Percentiles rank a stretch among this genome's conserved stretches.
Conservation (phyloP, 345 rosid species). For the Nasturtium officinale region DNA sequence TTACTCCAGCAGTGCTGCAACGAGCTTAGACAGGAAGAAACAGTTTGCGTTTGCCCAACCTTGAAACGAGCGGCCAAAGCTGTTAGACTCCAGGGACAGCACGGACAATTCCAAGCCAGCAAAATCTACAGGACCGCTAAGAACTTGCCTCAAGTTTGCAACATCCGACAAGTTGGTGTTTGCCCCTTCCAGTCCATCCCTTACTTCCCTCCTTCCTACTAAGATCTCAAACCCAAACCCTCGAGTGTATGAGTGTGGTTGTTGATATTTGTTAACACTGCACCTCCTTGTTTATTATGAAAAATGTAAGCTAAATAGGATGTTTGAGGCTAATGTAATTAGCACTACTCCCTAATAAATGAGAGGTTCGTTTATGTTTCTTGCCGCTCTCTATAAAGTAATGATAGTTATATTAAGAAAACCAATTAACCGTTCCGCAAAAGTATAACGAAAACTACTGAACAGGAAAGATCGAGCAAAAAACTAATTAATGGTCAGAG, state of each 20-base stretch:
- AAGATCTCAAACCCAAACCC: background rate
- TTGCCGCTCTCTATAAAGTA: too few relatives aligned
- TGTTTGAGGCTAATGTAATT: slow-evolving; percentile 28
- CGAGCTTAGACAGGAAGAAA: slow-evolving; percentile 24
- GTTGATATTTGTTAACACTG: slow-evolving; percentile 21
- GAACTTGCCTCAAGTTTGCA: slow-evolving; percentile 30
- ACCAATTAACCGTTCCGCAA: too few relatives aligned
- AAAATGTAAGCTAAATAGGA: background rate
- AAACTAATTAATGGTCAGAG: too few relatives aligned
- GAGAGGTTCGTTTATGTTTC: background rate
- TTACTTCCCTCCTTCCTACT: slow-evolving; percentile 33
- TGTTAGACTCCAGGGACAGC: slow-evolving; percentile 22
- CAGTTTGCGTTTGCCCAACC: slow-evolving; percentile 32
- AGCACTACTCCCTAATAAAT: slow-evolving; percentile 15
- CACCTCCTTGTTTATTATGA: background rate
- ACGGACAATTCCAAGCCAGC: background rate
- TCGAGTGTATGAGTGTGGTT: background rate
- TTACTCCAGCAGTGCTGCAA: slow-evolving; percentile 35
- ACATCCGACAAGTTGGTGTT: slow-evolving; percentile 10
- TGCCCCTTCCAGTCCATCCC: slow-evolving; percentile 26
- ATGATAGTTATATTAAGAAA: too few relatives aligned
- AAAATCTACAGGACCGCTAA: slow-evolving; percentile 16
- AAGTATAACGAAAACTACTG: too few relatives aligned
- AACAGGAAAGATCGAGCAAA: too few relatives aligned
- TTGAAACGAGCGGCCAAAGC: slow-evolving; percentile 22